Conservation (phyloP, 768 basidiomycete genomes). For the Melanogaster broomeanus region DNA sequence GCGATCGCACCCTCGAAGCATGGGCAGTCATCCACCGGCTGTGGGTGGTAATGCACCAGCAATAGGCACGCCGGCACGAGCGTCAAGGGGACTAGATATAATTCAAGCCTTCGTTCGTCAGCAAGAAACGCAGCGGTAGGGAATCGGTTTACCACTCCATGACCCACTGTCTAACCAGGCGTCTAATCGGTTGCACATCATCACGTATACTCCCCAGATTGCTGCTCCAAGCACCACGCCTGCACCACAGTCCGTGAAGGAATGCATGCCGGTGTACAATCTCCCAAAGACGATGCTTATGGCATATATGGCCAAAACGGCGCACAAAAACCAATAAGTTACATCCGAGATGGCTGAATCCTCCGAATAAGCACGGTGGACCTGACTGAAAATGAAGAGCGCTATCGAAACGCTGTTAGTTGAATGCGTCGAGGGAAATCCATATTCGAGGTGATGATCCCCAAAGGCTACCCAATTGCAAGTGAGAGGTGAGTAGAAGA, state of each 20-base stretch:
- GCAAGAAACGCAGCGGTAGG: conserved; percentile 22
- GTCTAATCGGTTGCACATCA: conserved; percentile 41
- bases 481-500: background rate
- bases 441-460: conserved; percentile 85
- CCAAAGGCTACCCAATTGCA: conserved; percentile 57
- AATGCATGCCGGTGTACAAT: conserved; percentile 88
- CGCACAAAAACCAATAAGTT: conserved; percentile 43
- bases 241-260: conserved; percentile 69
- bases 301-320: conserved; percentile 56
- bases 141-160: conserved; percentile 33
- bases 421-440: conserved; percentile 95
- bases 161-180: conserved; percentile 39
- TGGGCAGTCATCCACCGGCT: conserved; percentile 95
- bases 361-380: conserved; percentile 49
- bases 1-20: conserved; percentile 99
- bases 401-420: conserved; percentile 91
- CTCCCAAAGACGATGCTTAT: conserved; percentile 78
- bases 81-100: conserved; percentile 50
- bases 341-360: conserved; percentile 44
- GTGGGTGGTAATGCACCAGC: conserved; percentile 86
- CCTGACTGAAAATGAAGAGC: conserved; percentile 67
- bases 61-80: conserved; percentile 65
- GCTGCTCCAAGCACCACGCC: conserved; percentile 65
- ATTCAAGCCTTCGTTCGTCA: background rate
- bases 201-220: conserved; percentile 55